Conservation (phyloP, 2,329 filamentous ascomycete species). For the Phaeosphaeria sp. region DNA sequence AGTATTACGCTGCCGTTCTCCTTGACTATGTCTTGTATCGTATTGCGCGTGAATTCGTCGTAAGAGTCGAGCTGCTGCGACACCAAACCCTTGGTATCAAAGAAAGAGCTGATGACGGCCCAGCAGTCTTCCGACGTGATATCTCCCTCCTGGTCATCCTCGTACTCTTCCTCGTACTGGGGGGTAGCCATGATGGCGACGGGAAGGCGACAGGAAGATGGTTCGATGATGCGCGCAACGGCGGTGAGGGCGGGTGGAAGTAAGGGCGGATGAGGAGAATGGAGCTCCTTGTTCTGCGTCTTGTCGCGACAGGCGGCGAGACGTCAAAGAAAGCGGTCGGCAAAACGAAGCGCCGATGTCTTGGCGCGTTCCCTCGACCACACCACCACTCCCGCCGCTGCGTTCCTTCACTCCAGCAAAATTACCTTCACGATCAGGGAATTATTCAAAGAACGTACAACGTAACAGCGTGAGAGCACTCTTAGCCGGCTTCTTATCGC, state of each 20-base stretch:
- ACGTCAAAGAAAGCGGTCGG: conserved; percentile 26
- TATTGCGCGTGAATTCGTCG: conserved; percentile 93
- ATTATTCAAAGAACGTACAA: too few relatives aligned
- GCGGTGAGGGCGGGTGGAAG: conserved; percentile 9
- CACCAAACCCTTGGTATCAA: conserved; percentile 92
- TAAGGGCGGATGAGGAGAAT: conserved; percentile 20
- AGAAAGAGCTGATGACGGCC: conserved; percentile 97
- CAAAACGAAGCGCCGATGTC: conserved; percentile 7
- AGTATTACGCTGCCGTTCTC: conserved; percentile 92
- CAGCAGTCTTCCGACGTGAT: conserved; percentile 99
- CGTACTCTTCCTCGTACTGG: conserved; percentile 69
- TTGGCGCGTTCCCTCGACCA: conserved; percentile 4
- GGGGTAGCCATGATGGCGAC: conserved; percentile 59
- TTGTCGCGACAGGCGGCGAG: conserved; percentile 31
- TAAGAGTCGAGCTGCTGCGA: conserved; percentile 98
- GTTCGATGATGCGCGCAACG: conserved; percentile 5
- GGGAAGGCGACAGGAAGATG: neutral
- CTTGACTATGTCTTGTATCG: conserved; percentile 91
- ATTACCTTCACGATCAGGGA: too few relatives aligned
- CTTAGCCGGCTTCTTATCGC: too few relatives aligned
- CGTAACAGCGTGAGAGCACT: too few relatives aligned
- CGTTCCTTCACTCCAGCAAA: too few relatives aligned
- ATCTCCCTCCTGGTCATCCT: conserved; percentile 62
- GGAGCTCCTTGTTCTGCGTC: conserved; percentile 20
- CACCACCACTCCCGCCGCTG: neutral